Evolutionary conservation across 352 stramenopile genomes (phyloP).

Genomic region (Phytophthora litchii): DNA sequence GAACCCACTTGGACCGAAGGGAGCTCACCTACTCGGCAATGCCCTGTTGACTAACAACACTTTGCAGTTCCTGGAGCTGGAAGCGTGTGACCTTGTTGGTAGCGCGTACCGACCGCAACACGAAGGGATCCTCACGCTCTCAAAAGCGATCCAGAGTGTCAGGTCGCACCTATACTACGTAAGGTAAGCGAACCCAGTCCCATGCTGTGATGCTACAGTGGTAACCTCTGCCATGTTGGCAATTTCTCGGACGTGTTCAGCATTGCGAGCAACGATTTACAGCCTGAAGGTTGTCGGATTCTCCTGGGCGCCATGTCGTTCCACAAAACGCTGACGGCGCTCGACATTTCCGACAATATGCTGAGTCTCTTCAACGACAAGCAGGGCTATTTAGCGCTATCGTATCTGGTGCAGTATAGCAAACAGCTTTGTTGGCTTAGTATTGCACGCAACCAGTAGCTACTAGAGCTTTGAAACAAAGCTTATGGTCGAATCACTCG

Average conservation of each 20-base stretch:
- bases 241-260: conserved; percentile 30
- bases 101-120: conserved; percentile 58
- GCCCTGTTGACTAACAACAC: conserved; percentile 71
- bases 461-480: conserved; percentile 20
- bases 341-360: conserved; percentile 66
- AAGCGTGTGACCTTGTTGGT: conserved; percentile 54
- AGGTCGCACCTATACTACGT: conserved; percentile 56
- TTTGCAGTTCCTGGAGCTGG: conserved; percentile 62
- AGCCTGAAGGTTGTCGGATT: conserved; percentile 63
- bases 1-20: conserved; percentile 51
- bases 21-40: conserved; percentile 45
- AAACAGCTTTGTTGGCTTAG: conserved; percentile 55
- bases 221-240: background rate
- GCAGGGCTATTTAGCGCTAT: conserved; percentile 55
- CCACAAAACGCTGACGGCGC: conserved; percentile 56
- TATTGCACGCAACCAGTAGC: conserved; percentile 44
- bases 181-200: conserved; percentile 52
- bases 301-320: conserved; percentile 53
- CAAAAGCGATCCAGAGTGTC: conserved; percentile 62
- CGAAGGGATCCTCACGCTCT: conserved; percentile 52
- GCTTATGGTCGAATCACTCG: conserved; percentile 39
- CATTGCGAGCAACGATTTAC: conserved; percentile 54
- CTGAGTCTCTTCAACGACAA: conserved; percentile 61
- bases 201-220: background rate
- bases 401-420: conserved; percentile 55